Base-by-base conservation (phyloP, 148 eudicot species). In the Camellia granthamiana region DNA sequence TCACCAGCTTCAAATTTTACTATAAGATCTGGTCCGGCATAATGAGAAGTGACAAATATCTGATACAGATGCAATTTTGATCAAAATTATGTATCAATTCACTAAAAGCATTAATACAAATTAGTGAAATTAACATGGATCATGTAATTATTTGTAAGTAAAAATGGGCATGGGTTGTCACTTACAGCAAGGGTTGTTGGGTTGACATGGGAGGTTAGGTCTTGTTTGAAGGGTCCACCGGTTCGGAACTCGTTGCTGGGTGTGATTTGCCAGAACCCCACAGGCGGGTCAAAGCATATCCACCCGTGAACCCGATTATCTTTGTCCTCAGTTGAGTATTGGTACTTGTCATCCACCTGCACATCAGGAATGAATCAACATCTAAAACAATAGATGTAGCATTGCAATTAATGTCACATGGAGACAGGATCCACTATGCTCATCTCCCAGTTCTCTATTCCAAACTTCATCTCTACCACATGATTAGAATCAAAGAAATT, bases 291-390 rank as follows among this genome's bases (percentile, higher is more conserved):
- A 4, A 70, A 77, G 78, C 94, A 89, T 84, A 94, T 91, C 93
- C 97, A 94, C 41, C 98, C 98, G 56, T 94, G 97, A 6, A 92
- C 98, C 54, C 79, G 79, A 62, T 90, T 92, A 84, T 94, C 95
- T 87, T 92, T 90, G 63, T 91, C 87, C 77, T 92, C 94, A 66
- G 87, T 83, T 0, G 94, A 83, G 81, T 94, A 94, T 72, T 88
- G 89, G 79, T 94, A 94, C 77, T 94, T 94, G 79, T 94, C 98
- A 85, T 94, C 98, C 38, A 94, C 97, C 98, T 94, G 79, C 70
- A 64, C 3, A 55, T 43, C 12, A 66, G 11, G 13, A 72, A 49
- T 46, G 13, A 47, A 61, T 61, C 68, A 64, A 6, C 43, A 51
- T 16, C 44, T n/a, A 82, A 30, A 51, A 6, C 18, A 64, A 64